Evolutionary conservation across 1,284 basidiomycete genomes (phyloP).

Genomic region (Malassezia obtusa): DNA sequence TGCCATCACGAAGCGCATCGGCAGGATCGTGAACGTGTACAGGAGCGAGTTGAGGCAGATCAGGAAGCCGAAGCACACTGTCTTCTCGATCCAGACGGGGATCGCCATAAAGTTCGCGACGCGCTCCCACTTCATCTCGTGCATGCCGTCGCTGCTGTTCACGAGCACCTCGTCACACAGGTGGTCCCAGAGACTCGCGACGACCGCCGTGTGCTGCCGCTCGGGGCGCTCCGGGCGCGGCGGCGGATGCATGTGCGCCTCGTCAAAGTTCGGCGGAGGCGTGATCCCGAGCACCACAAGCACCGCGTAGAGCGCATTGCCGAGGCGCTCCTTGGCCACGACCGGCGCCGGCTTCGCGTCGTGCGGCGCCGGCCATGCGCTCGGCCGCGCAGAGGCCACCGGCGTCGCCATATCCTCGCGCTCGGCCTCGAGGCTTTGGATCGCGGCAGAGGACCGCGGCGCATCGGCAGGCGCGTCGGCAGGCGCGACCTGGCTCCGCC

Average conservation of each 20-base stretch:
- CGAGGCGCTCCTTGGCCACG: neutral
- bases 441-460: no score
- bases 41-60: conserved; percentile 94
- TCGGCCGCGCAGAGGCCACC: neutral
- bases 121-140: conserved; percentile 91
- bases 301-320: conserved; percentile 3
- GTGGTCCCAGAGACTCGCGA: conserved; percentile 74
- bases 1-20: conserved; percentile 59
- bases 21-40: conserved; percentile 94
- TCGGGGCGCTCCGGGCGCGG: neutral
- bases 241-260: neutral
- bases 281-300: conserved; percentile 7
- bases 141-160: conserved; percentile 81
- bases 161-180: conserved; percentile 68
- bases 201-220: neutral
- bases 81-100: conserved; percentile 89
- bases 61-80: conserved; percentile 81
- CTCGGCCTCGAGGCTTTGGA: no score
- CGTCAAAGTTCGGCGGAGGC: conserved; percentile 5
- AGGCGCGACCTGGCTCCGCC: no score
- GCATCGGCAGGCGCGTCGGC: no score
- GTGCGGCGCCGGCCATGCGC: neutral
- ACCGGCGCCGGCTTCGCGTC: neutral
- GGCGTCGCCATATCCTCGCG: neutral
- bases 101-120: conserved; percentile 93